Conservation (phyloP, 345 rosid genomes). For the Ceriops tagal region DNA sequence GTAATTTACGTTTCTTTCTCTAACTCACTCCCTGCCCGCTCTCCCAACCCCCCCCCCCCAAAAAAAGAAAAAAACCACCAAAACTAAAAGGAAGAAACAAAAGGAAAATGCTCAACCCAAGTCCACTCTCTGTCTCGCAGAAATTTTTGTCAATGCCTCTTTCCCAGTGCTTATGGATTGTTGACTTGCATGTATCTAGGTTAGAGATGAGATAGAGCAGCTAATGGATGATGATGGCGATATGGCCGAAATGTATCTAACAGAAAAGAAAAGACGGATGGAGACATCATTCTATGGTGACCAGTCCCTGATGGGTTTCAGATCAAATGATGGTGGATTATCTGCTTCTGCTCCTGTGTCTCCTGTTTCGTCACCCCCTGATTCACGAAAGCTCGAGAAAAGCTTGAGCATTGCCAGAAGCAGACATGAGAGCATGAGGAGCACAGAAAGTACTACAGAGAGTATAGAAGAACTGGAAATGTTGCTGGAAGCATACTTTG, state of each 20-base stretch:
- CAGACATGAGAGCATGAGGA: constrained; percentile 84
- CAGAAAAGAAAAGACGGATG: constrained; percentile 89
- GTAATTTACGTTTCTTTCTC: constrained; percentile 24
- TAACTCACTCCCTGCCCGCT: too few species aligned
- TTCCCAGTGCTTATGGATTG: background rate
- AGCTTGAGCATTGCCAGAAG: constrained; percentile 89
- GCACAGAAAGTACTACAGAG: constrained; percentile 66
- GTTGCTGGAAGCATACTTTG: constrained; percentile 99
- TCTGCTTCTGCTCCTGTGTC: constrained; percentile 93
- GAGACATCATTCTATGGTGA: constrained; percentile 79
- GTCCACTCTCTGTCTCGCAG: background rate
- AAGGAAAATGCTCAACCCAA: background rate
- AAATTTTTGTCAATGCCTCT: constrained; percentile 1
- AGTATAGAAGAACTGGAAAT: constrained; percentile 94
- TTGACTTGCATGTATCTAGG: constrained; percentile 39
- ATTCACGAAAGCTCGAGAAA: constrained; percentile 72
- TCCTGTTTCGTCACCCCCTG: constrained; percentile 89
- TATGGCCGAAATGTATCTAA: constrained; percentile 99
- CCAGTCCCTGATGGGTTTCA: constrained; percentile 62
- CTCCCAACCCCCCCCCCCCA: too few species aligned
- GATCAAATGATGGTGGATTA: constrained; percentile 62
- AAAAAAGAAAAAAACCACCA: too few species aligned
- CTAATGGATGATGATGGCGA: constrained; percentile 99
- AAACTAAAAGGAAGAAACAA: too few species aligned
- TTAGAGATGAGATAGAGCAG: constrained; percentile 98